Evolutionary conservation across 148 eudicot species (phyloP).

Genomic region (Agrostemma githago): DNA sequence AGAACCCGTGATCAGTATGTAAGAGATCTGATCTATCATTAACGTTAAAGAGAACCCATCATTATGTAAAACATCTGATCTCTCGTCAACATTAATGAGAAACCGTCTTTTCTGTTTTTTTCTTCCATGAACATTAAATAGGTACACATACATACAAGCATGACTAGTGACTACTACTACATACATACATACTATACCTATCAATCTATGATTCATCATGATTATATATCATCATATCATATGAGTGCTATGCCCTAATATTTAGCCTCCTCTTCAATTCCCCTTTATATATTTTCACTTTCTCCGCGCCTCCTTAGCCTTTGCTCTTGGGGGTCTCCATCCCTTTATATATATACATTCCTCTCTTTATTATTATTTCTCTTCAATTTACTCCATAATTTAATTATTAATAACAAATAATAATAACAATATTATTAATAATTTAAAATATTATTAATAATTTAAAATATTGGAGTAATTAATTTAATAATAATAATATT

Average conservation of each 20-base stretch:
- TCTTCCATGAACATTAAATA: not conserved
- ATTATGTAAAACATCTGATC: no score
- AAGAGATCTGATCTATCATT: no score
- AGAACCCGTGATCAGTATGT: no score
- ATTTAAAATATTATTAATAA: no score
- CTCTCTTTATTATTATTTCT: conserved; percentile 7
- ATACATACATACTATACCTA: no score
- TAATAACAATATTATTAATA: no score
- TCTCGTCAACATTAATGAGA: no score
- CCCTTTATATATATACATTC: not conserved
- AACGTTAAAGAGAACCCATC: no score
- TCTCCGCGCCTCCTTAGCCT: conserved; percentile 66
- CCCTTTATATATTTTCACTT: conserved; percentile 23
- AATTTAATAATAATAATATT: no score
- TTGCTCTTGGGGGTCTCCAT: conserved; percentile 48
- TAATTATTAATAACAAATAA: not conserved
- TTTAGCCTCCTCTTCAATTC: not conserved
- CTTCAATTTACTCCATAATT: not conserved
- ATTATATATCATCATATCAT: not conserved
- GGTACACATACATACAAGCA: not conserved
- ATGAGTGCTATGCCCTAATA: not conserved
- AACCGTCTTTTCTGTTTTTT: no score
- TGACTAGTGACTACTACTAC: not conserved
- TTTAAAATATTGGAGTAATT: no score
- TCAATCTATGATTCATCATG: not conserved